Percentiles rank a stretch among this genome's conserved stretches.
Conservation (phyloP, 345 rosid species). For the Heritiera littoralis region DNA sequence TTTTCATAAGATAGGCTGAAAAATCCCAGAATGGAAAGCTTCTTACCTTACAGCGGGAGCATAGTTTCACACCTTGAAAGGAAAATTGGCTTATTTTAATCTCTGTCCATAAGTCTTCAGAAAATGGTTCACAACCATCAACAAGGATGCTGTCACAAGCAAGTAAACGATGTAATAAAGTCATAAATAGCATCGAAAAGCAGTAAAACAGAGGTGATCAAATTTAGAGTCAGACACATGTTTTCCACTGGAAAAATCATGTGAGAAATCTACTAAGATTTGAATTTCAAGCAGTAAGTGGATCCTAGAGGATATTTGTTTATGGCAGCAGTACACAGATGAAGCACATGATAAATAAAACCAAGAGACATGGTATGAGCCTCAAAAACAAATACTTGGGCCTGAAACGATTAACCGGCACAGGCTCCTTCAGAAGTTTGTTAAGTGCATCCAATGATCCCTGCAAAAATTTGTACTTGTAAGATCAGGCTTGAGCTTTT, state of each 20-base stretch:
- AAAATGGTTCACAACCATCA: slow-evolving; percentile 77
- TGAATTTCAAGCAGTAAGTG: not conserved
- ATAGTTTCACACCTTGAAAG: slow-evolving; percentile 69
- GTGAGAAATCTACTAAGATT: not conserved
- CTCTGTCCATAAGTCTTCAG: slow-evolving; percentile 77
- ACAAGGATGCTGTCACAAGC: slow-evolving; percentile 67
- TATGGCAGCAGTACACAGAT: not conserved
- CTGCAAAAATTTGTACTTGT: slow-evolving; percentile 42
- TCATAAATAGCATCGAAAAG: not conserved
- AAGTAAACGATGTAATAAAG: slow-evolving; percentile 4
- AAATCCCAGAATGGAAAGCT: not conserved
- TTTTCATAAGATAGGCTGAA: not conserved
- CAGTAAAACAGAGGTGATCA: not conserved
- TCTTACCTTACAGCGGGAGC: slow-evolving; percentile 84
- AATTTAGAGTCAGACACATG: not conserved
- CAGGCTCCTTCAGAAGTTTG: slow-evolving; percentile 67
- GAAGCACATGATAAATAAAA: not conserved
- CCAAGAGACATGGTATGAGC: slow-evolving; percentile 9
- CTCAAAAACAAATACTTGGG: slow-evolving; percentile 57
- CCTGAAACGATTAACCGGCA: slow-evolving; percentile 84
- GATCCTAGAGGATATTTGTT: not conserved
- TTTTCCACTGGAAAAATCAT: not conserved
- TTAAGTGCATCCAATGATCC: slow-evolving; percentile 82
- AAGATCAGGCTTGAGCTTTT: slow-evolving; percentile 15
- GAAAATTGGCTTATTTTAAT: slow-evolving; percentile 49